Base-by-base conservation (phyloP, 148 eudicot species). In the Heliosperma pusillum region DNA sequence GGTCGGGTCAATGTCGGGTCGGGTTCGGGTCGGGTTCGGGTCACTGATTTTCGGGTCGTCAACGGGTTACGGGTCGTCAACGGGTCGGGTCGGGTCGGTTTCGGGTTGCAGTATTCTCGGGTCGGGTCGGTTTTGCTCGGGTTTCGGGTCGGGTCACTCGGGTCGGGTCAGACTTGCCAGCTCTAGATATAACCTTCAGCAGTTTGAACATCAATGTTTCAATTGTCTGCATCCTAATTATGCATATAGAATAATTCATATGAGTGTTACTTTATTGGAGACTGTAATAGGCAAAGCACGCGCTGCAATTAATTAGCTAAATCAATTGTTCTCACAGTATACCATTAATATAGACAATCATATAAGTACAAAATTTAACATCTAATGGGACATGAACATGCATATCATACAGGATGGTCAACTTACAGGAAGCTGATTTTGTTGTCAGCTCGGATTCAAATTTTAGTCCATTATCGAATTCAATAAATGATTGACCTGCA, bases 401-500 rank as follows among this genome's bases (percentile, higher is more conserved):
- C 30, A 78, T 67, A 26, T 40, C 60, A 66, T 25, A 67, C 44
- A 40, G 36, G 40, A 62, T 36, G 15, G 22, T 33, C 58, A 66
- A 86, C 97, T 88, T 84, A 92, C 96, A 89, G 22, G 93, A 88
- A 78, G 69, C 60, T 27, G 90, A 80, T 78, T 80, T 69, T 70
- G 90, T 87, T 10, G 83, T 75, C 72, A 94, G 70, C 83, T 84
- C 79, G 57, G 97, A 85, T 11, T 84, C 84, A 82, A 92, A 94
- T 15, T 96, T 84, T 67, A 77, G 72, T 66, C 96, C 93, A 77
- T 85, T 89, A 64, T 78, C 76, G 83, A 87, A 90, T 75, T 90
- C 91, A 27, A 94, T 76, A 80, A 75, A 89, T 16, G 92, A 84
- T 53, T 76, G 26, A 63, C 98, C 98, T 91, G 88, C 78, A 86